A percentile compares a stretch with the other conserved stretches of the same genome.
These are phyloP conservation scores for Talaromyces atroroseus DNA, from an alignment of 2,329 filamentous ascomycete genomes.

Conservation along the genomic window DNA sequence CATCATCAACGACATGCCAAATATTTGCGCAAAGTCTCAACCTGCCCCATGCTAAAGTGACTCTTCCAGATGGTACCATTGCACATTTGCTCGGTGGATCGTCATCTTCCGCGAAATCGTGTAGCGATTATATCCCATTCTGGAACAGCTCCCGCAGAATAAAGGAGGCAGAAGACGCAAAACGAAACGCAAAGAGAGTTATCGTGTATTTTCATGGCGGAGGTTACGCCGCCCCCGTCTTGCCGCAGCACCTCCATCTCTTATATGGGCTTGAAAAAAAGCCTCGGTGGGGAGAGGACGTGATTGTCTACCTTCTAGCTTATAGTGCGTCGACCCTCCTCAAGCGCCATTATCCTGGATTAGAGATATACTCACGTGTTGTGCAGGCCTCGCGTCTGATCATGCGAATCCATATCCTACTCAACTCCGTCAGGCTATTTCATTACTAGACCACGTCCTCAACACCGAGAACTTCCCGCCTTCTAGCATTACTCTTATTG, in stretches of 20 bases:
- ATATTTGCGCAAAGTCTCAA: not conserved
- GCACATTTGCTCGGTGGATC: slow-evolving; percentile 4
- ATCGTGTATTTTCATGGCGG: slow-evolving; percentile 11
- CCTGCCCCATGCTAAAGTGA: not conserved
- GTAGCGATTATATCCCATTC: not conserved
- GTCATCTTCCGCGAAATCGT: not conserved
- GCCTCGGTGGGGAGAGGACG: not conserved
- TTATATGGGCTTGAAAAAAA: slow-evolving; percentile 2
- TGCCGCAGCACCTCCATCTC: not conserved
- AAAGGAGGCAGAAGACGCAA: not conserved
- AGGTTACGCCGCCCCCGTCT: slow-evolving; percentile 5
- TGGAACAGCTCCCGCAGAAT: not conserved
- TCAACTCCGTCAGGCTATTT: slow-evolving; percentile 10
- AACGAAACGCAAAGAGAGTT: slow-evolving; percentile 4
- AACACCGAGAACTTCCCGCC: slow-evolving; percentile 2
- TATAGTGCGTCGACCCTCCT: not conserved
- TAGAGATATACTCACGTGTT: not conserved
- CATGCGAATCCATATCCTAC: slow-evolving; percentile 5
- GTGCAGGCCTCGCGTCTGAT: slow-evolving; percentile 1
- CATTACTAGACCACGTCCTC: slow-evolving; percentile 4
- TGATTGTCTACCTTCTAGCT: slow-evolving; percentile 4
- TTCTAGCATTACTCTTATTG: slow-evolving; percentile 6
- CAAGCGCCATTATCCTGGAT: not conserved
- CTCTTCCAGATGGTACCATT: slow-evolving; percentile 3
- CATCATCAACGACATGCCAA: not conserved